Conservation (phyloP, 2,329 filamentous ascomycete genomes). For the Acrocalymma vagum region DNA sequence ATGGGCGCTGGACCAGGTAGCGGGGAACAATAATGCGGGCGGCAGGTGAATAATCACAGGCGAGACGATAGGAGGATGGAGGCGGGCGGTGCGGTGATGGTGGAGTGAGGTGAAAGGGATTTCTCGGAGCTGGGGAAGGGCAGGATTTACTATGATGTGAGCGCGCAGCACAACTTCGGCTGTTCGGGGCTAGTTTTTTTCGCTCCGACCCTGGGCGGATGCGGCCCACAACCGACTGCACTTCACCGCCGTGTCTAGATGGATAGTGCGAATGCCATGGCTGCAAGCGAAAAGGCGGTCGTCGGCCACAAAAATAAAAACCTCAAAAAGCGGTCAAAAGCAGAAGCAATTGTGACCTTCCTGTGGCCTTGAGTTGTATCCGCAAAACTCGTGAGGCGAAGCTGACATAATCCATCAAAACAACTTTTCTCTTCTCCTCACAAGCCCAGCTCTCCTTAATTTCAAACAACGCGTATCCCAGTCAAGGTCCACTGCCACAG, state of each 20-base stretch:
- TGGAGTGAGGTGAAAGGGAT: slow-evolving; percentile 35
- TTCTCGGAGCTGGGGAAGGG: slow-evolving; percentile 32
- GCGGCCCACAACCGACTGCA: slow-evolving; percentile 6
- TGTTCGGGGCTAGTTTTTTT: slow-evolving; percentile 29
- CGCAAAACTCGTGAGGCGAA: no score
- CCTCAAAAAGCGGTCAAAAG: no score
- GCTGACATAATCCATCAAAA: slow-evolving; percentile 11
- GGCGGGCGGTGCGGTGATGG: slow-evolving; percentile 20
- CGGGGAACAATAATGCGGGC: neutral
- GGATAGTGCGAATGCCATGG: no score
- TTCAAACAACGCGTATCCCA: slow-evolving; percentile 31
- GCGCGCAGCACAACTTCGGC: slow-evolving; percentile 24
- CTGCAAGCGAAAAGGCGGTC: no score
- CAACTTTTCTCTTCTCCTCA: slow-evolving; percentile 11
- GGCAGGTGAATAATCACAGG: neutral
- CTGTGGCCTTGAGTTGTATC: no score
- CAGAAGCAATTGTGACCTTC: no score
- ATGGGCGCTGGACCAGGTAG: slow-evolving; percentile 1
- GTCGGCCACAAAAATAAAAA: no score
- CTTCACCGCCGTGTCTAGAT: slow-evolving; percentile 12
- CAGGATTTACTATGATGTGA: slow-evolving; percentile 29
- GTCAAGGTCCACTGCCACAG: no score
- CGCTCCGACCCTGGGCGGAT: slow-evolving; percentile 5
- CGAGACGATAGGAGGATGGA: slow-evolving; percentile 7
- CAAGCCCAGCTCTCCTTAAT: slow-evolving; percentile 28